Percentiles rank a stretch among this genome's conserved stretches.
These are phyloP conservation scores for Colletotrichum sp. DNA, from an alignment of 2,329 filamentous ascomycete species.

Conservation along the genomic window DNA sequence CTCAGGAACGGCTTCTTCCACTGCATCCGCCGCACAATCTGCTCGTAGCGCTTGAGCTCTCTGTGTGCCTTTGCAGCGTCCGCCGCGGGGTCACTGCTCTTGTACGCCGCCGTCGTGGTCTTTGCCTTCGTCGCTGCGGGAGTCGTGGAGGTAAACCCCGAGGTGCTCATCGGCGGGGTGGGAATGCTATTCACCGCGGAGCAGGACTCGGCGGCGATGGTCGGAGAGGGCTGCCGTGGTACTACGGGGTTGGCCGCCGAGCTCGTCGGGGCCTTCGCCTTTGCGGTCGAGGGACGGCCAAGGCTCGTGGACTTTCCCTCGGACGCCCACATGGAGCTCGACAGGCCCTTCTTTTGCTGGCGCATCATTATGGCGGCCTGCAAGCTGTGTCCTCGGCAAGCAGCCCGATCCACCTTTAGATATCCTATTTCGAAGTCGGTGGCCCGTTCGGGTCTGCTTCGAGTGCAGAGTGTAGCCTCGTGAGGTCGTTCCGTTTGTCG, in stretches of 20 bases:
- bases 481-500: neutral
- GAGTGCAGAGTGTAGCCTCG: neutral
- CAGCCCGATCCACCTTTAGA: neutral
- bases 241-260: conserved; percentile 3
- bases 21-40: conserved; percentile 63
- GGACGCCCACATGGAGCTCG: conserved; percentile 16
- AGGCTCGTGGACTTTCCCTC: neutral
- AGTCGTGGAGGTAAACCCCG: neutral
- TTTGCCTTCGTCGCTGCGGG: neutral
- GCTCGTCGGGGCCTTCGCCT: neutral
- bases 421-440: neutral
- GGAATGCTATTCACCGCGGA: neutral
- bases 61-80: conserved; percentile 28
- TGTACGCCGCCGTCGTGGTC: neutral
- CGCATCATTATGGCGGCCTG: neutral
- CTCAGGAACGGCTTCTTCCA: conserved; percentile 69
- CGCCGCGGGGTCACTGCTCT: neutral
- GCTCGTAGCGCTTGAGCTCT: conserved; percentile 62
- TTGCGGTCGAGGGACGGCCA: neutral
- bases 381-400: neutral
- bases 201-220: neutral
- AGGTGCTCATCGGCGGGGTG: neutral
- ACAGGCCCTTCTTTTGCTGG: neutral
- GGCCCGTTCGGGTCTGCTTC: neutral
- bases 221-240: neutral